These are phyloP conservation scores for Cladophialophora chaetospira DNA, from an alignment of 2,329 filamentous ascomycete species.

Conservation along the genomic window DNA sequence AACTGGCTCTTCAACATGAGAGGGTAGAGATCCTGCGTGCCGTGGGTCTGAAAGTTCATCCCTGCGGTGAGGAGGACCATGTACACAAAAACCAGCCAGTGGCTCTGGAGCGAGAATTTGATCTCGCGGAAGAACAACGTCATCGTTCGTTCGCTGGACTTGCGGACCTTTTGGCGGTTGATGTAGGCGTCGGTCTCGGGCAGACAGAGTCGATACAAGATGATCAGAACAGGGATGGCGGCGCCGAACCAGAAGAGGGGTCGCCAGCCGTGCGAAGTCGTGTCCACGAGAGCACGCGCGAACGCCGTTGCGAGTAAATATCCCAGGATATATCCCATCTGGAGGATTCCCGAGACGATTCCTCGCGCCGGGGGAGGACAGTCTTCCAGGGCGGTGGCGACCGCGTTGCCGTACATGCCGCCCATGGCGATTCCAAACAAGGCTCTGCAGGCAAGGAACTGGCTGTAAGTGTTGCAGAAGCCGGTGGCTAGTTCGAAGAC, in stretches of 20 bases:
- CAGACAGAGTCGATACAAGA: conserved; percentile 73
- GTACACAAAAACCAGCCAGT: conserved; percentile 80
- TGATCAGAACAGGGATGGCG: conserved; percentile 76
- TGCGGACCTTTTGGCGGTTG: conserved; percentile 63
- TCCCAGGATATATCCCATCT: conserved; percentile 65
- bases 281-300: conserved; percentile 57
- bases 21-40: conserved; percentile 65
- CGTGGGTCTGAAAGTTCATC: conserved; percentile 75
- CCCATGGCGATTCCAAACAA: conserved; percentile 65
- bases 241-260: conserved; percentile 90
- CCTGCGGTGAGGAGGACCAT: conserved; percentile 84
- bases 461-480: conserved; percentile 59
- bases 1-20: conserved; percentile 62
- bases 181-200: conserved; percentile 76
- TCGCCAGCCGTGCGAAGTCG: conserved; percentile 77
- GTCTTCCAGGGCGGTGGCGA: conserved; percentile 64
- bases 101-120: conserved; percentile 72
- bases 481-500: conserved; percentile 63
- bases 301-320: conserved; percentile 64
- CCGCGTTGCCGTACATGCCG: conserved; percentile 61
- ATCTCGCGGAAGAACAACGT: conserved; percentile 74
- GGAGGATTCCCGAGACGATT: conserved; percentile 62
- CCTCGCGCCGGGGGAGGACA: conserved; percentile 61
- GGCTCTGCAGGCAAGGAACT: conserved; percentile 61
- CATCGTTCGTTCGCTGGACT: conserved; percentile 60